Evolutionary conservation across 306 rosid genomes (phyloP), one percentile per base, ranked within the genome.

Genomic region (Gynostemma pentaphyllum): DNA sequence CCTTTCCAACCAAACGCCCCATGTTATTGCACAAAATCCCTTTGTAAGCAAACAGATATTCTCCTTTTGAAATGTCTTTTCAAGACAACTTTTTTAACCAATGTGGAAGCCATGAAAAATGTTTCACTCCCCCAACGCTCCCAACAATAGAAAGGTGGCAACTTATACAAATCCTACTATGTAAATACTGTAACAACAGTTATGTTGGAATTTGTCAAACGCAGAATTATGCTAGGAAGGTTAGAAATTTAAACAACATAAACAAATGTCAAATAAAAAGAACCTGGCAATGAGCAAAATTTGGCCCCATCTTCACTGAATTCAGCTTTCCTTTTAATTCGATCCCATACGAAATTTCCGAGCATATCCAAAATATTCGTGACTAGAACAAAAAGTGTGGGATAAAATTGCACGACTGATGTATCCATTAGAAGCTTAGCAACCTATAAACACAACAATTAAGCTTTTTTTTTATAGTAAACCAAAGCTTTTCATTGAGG

Each of bases 371-470:
- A 60, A 65, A 88, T 79, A 82, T 92, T 88, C 48, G 87, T 79
- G 59, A 81, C 92, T 64, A 86, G 96, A 78, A 85, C 90, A 80
- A 92, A 92, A 59, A 92, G 85, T 1, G 94, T 85, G 68, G 96
- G 96, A 74, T 92, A 88, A 79, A 87, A 92, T 76, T 88, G 88
- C 68, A 49, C 76, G 45, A 82, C 81, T 19, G 95, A 88, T 14
- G 96, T 92, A 71, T 92, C 98, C 91, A 72, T 81, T 82, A 92
- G 76, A 79, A 92, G 98, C 82, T 83, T 85, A 50, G 85, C 94
- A 57, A 84, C 98, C 98, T 92, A 90, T 83, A 79, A 66, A 61
- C 37, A 72, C 62, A 69, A 55, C 67, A 77, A 77, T 23, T 23
- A 21, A n/a, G 63, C 65, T 50, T 56, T 66, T n/a, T n/a, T n/a